Evolutionary conservation across 805 yeast genomes (phyloP), one percentile per base, ranked within the genome.

Genomic region (Candida succiphila): DNA sequence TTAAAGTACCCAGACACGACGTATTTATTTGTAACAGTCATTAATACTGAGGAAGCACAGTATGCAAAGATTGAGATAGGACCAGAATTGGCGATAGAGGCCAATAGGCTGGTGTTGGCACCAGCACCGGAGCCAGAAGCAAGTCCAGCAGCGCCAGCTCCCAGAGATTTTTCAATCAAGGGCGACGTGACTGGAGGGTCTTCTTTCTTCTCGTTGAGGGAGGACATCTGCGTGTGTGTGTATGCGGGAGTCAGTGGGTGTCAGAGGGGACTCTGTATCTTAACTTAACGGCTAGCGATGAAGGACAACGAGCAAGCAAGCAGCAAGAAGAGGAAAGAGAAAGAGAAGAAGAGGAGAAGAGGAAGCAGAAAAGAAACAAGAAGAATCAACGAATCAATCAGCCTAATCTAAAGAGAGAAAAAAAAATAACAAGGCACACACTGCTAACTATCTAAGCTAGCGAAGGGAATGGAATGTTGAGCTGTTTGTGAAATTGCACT

Each of bases 11-110:
- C 86, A 17, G 83, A 72, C 38, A 92, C 81, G 38, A 92, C 97
- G 54, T 78, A 89, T 64, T 92, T 92, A 72, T 92, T 92, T 39
- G 97, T 88, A 41, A 88, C 87, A 21, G 98, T 92, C 98, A 92
- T 92, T 56, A 92, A 65, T 46, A 92, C 92, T 17, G 98, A 92
- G 17, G 98, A 84, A 35, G 71, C 67, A 70, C 99, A 92, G 75
- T 92, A 92, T 25, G 82, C 71, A 38, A 78, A 53, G 48, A 84
- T 83, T 32, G 94, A 81, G 37, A 82, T 51, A 9, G 79, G 78
- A 7, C 75, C 78, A 12, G 75, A 68, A 53, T 72, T 73, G 39
- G 68, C 69, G 16, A 59, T 23, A 21, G 44, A 43, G 8, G 43
- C 29, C n/a, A 46, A 35, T n/a, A n/a, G n/a, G n/a, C n/a, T n/a